Base-by-base conservation (phyloP, 2,329 filamentous ascomycete genomes). In the Fusarium newnesense region DNA sequence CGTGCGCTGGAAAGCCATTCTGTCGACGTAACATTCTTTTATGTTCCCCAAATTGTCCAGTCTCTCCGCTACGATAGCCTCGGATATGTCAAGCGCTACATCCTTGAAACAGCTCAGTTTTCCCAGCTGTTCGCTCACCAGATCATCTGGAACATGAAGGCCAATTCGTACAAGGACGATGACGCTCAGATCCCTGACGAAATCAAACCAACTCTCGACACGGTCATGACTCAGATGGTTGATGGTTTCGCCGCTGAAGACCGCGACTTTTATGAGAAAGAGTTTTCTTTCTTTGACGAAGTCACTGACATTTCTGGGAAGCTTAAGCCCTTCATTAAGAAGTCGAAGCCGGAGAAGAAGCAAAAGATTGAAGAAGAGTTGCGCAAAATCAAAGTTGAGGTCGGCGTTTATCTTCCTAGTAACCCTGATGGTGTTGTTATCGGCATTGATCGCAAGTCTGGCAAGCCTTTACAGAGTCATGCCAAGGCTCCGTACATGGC, bases 61-160 rank as follows among this genome's bases (percentile, higher is more conserved):
- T 93, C 94, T 47, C 88, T 99, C 47, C 92, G 96, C 60, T 98
- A 98, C 77, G 96, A 99, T 85, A 89, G 89, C 18, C 87, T 99
- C 30, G 96, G 96, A 63, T 99, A 99, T 79, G 95, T 98, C 5
- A 95, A 98, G 82, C 90, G 96, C 49, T 99, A 98, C 79, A 98
- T 99, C 62, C 87, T 98, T 21, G 96, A 99, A 84, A 98, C 97
- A 2, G 96, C 95, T 3, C 96, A 97, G 77, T 95, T 97, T 79
- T 98, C 96, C n/a, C 96, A 98, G 81, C 85, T 98, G 13, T 99
- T 99, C 82, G 96, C 97, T 5, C 97, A 99, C 81, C 96, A 99
- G 79, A 98, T 99, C 75, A 99, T 99, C 80, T 99, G 97, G 96
- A 99, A 99, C 81, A 99, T 99, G 93, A 99, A 98, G 81, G 96